Conservation (phyloP, 768 basidiomycete genomes). For the Mycena latifolia region DNA sequence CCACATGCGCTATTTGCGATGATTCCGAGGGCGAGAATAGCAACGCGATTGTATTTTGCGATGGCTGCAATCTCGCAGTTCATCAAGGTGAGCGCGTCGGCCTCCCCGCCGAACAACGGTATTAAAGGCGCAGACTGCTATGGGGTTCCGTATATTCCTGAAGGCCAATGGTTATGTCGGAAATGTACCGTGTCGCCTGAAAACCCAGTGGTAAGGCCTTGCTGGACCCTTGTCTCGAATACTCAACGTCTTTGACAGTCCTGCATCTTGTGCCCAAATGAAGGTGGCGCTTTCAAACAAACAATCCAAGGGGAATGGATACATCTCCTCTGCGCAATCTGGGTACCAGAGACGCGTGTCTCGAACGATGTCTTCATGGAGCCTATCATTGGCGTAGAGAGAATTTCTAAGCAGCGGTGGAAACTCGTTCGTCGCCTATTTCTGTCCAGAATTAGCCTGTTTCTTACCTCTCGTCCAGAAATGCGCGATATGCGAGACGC, state of each 20-base stretch:
- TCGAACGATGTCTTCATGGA: conserved; percentile 99
- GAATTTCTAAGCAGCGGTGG: conserved; percentile 92
- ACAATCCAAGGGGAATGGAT: conserved; percentile 94
- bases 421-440: conserved; percentile 75
- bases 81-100: conserved; percentile 84
- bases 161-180: conserved; percentile 98
- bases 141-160: conserved; percentile 98
- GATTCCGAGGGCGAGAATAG: conserved; percentile 99
- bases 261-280: conserved; percentile 95
- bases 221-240: neutral
- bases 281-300: conserved; percentile 99
- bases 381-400: conserved; percentile 91
- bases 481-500: conserved; percentile 60
- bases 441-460: neutral
- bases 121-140: conserved; percentile 82
- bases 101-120: neutral
- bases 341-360: conserved; percentile 95
- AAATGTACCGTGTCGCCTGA: conserved; percentile 99
- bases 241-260: conserved; percentile 59
- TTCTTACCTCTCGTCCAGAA: conserved; percentile 46
- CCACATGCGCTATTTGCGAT: conserved; percentile 96
- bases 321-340: conserved; percentile 96
- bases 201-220: conserved; percentile 86
- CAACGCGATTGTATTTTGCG: conserved; percentile 99
- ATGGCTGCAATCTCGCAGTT: conserved; percentile 99